Evolutionary conservation across 2,329 filamentous ascomycete genomes (phyloP).

Genomic region (Colletotrichum sp.): DNA sequence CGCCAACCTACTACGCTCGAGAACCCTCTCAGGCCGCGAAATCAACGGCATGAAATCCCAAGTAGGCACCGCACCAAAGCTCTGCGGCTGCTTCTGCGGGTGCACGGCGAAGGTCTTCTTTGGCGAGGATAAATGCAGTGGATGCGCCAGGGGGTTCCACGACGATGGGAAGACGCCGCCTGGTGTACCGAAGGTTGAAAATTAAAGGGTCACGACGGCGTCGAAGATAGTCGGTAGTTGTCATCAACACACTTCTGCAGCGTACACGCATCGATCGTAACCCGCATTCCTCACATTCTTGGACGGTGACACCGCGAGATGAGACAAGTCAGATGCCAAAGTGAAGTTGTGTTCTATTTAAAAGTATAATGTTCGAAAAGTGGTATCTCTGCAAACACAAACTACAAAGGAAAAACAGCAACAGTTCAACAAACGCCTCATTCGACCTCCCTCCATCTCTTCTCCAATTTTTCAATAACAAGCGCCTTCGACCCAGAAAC

Average conservation of each 20-base stretch:
- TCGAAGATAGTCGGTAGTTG: background rate
- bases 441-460: slow-evolving; percentile 39
- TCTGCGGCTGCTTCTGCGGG: background rate
- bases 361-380: background rate
- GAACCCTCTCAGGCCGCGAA: background rate
- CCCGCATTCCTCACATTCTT: background rate
- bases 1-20: background rate
- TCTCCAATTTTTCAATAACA: slow-evolving; percentile 34
- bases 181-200: background rate
- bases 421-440: background rate
- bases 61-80: background rate
- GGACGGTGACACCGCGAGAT: background rate
- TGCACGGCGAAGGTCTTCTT: background rate
- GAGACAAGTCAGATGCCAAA: rapidly evolving
- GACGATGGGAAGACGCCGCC: background rate
- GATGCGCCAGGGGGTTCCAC: background rate
- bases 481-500: slow-evolving; percentile 13
- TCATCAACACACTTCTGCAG: background rate
- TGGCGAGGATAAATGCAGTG: background rate
- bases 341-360: background rate
- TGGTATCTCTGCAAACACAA: slow-evolving; percentile 11
- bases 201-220: background rate
- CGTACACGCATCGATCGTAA: background rate
- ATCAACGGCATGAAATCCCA: background rate
- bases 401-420: background rate